These are phyloP conservation scores for Mortierella hygrophila DNA, from an alignment of 192 early-diverging fungal genomes.

Conservation along the genomic window DNA sequence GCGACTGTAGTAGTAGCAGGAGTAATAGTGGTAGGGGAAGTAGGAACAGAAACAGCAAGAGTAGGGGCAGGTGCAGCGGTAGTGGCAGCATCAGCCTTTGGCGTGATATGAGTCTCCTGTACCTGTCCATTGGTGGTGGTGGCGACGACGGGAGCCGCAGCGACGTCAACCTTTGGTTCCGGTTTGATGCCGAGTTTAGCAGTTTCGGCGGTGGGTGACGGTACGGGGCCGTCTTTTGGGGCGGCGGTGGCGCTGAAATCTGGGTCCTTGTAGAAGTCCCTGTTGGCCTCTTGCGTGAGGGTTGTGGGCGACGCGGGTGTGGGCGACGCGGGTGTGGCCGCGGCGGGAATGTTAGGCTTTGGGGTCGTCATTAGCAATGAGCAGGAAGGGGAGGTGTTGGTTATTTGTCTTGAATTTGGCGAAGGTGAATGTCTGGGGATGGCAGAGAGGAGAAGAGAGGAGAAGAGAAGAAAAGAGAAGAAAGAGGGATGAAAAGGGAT, in stretches of 20 bases:
- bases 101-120: not conserved
- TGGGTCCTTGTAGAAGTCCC: slow-evolving; percentile 27
- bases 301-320: slow-evolving; percentile 19
- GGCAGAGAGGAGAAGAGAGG: not conserved
- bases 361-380: slow-evolving; percentile 25
- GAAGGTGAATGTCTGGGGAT: too few relatives aligned
- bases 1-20: not conserved
- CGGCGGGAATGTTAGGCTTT: slow-evolving; percentile 9
- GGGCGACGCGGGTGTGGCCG: slow-evolving; percentile 25
- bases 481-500: not conserved
- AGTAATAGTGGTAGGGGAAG: not conserved
- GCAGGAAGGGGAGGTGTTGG: not conserved
- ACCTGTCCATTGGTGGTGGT: not conserved
- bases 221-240: not conserved
- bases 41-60: not conserved
- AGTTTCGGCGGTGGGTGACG: slow-evolving; percentile 17
- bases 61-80: not conserved
- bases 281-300: slow-evolving; percentile 18
- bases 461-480: not conserved
- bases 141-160: not conserved
- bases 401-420: not conserved
- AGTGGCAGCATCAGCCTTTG: not conserved
- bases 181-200: slow-evolving; percentile 32
- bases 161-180: not conserved
- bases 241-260: not conserved